Evolutionary conservation across 805 yeast species (phyloP).

Genomic region (Sungouiella thailandica): DNA sequence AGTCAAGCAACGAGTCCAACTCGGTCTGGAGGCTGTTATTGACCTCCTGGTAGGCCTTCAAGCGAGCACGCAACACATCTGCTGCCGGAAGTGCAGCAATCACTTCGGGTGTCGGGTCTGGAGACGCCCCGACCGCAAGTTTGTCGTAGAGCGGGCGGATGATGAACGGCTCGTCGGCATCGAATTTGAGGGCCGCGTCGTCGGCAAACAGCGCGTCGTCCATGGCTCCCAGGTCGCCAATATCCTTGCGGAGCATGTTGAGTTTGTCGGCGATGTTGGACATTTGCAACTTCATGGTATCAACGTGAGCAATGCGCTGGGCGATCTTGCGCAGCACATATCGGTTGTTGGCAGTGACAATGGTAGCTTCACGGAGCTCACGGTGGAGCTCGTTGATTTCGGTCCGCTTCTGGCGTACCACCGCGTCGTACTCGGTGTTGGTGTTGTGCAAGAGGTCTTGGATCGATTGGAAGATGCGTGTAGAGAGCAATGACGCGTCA

Average conservation of each 20-base stretch:
- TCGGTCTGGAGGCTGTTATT: conserved; percentile 51
- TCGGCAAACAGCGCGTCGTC: conserved; percentile 10
- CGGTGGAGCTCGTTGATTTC: conserved; percentile 33
- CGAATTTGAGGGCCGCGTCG: conserved; percentile 62
- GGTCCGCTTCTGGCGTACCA: conserved; percentile 29
- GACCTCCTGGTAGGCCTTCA: conserved; percentile 73
- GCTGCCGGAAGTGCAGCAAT: conserved; percentile 39
- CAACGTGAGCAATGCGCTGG: conserved; percentile 36
- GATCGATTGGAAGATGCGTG: conserved; percentile 33
- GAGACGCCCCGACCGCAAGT: conserved; percentile 28
- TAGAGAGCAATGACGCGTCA: conserved; percentile 18
- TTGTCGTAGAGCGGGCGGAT: conserved; percentile 55
- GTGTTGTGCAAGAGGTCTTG: conserved; percentile 35
- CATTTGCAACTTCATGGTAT: conserved; percentile 46
- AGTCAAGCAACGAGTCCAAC: conserved; percentile 46
- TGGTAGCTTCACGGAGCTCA: conserved; percentile 35
- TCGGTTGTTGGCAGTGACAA: conserved; percentile 39
- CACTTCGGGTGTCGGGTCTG: conserved; percentile 23
- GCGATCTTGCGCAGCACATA: conserved; percentile 31
- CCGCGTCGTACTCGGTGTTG: conserved; percentile 34
- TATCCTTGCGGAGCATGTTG: conserved; percentile 21
- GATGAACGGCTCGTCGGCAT: conserved; percentile 90
- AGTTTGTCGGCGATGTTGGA: conserved; percentile 36
- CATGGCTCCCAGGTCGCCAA: conserved; percentile 33
- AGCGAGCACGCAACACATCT: conserved; percentile 63